These are phyloP conservation scores for Omphalotus guepiniiformis DNA, from an alignment of 768 basidiomycete species.

Conservation along the genomic window DNA sequence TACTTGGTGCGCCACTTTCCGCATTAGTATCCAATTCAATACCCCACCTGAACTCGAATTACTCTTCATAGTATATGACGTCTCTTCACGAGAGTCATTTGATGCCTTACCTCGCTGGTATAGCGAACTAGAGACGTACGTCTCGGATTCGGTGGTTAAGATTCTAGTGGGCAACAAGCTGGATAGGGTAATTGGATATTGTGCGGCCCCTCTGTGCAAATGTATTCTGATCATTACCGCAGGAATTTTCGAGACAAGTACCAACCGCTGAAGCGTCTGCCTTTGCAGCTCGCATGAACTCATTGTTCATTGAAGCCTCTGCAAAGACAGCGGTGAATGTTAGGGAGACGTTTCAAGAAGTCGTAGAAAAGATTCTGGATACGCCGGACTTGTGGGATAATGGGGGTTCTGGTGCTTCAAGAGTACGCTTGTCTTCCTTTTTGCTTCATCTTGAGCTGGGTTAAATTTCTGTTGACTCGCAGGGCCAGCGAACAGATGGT, in stretches of 20 bases:
- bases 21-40: background rate
- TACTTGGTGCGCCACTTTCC: conserved; percentile 48
- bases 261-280: conserved; percentile 68
- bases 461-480: background rate
- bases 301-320: conserved; percentile 86
- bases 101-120: conserved; percentile 94
- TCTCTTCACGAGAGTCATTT: conserved; percentile 87
- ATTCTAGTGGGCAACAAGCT: conserved; percentile 95
- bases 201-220: background rate
- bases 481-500: conserved; percentile 29
- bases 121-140: conserved; percentile 91
- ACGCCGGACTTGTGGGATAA: conserved; percentile 77
- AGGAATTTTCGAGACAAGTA: conserved; percentile 93
- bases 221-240: conserved; percentile 2
- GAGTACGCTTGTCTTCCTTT: background rate
- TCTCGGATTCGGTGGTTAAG: conserved; percentile 80
- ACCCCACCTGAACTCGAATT: background rate
- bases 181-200: conserved; percentile 60
- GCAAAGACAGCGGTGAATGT: conserved; percentile 91
- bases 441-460: background rate
- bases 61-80: conserved; percentile 85
- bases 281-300: conserved; percentile 80
- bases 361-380: conserved; percentile 58
- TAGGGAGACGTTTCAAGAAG: conserved; percentile 39
- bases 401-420: conserved; percentile 19